Evolutionary conservation across 2,329 filamentous ascomycete genomes (phyloP), one percentile per base, ranked within the genome.

Genomic region (Nemania abortiva): DNA sequence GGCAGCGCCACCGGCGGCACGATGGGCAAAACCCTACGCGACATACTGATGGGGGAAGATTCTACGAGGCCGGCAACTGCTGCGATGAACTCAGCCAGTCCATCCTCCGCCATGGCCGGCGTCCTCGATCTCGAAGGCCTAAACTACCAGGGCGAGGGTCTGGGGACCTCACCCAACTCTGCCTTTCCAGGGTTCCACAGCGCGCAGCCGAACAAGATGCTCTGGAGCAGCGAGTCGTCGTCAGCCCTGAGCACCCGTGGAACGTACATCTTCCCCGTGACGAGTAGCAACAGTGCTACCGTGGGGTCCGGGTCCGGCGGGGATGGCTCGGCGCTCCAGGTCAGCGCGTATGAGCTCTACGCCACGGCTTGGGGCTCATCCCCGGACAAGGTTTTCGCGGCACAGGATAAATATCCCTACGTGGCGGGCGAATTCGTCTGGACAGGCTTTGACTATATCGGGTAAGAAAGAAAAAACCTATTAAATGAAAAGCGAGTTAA

Each of bases 101-200:
- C 85, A 0, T 76, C 77, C 37, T 80, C 75, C 49, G 71, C 81
- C 0, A 80, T 87, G 37, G 76, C 83, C 1, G 67, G 73, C 0
- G 77, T 79, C 1, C 69, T 87, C 39, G 86, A 88, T 72, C 78
- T 88, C 52, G 75, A 84, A n/a, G 81, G 82, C 22, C 74, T 88
- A 5, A 88, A 88, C 77, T 89, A 88, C 76, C 86, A 88, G 72
- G 86, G 86, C 60, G 84, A 86, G 59, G 86, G 86, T 1, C 47
- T 13, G 0, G 71, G 71, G 0, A 65, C 64, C 2, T 70, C 70
- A 2, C 54, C 13, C n/a, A 24, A 18, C 11, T 70, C 65, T 0
- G 31, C 67, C 0, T 73, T 69, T 20, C 70, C 71, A 1, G 70
- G 55, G 61, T 88, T 86, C 77, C 83, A 84, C 73, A 68, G 73